phyloP scores from a whole-genome alignment of 2,329 filamentous ascomycete species.

The Aspergillus sergii region DNA sequence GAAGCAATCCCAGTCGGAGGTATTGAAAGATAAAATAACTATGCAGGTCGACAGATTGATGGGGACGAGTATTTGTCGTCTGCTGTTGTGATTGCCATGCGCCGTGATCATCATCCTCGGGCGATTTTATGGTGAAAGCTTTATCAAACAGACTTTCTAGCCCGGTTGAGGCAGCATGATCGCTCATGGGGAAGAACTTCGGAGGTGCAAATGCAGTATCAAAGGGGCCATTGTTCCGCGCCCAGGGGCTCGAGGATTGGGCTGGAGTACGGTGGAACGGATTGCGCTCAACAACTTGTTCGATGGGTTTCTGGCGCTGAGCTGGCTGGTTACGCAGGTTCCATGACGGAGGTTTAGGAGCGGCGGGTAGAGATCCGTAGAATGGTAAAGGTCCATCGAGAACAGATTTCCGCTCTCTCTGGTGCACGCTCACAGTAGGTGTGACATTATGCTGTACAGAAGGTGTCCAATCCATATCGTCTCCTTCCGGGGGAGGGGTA shows the following conservation, averaged over 20 bases:
- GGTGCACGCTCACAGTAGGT: slow-evolving; percentile 33
- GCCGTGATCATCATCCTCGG: slow-evolving; percentile 29
- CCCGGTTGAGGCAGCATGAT: slow-evolving; percentile 47
- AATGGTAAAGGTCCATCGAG: slow-evolving; percentile 45
- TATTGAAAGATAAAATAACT: slow-evolving; percentile 29
- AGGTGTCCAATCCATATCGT: slow-evolving; percentile 56
- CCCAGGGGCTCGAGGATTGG: slow-evolving; percentile 26
- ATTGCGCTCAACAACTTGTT: slow-evolving; percentile 38
- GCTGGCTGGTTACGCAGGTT: slow-evolving; percentile 37
- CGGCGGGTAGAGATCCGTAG: slow-evolving; percentile 44
- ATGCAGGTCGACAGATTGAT: slow-evolving; percentile 14
- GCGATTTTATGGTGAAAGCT: slow-evolving; percentile 44
- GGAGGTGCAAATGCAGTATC: slow-evolving; percentile 46
- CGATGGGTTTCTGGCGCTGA: slow-evolving; percentile 34
- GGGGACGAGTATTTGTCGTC: slow-evolving; percentile 7
- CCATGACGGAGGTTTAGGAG: slow-evolving; percentile 44
- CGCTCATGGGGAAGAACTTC: slow-evolving; percentile 48
- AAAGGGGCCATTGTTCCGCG: slow-evolving; percentile 18
- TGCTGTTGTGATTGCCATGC: slow-evolving; percentile 22
- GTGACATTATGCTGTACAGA: slow-evolving; percentile 40
- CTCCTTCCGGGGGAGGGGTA: slow-evolving; percentile 43
- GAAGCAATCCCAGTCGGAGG: slow-evolving; percentile 33
- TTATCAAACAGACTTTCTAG: slow-evolving; percentile 50
- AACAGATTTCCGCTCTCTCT: slow-evolving; percentile 32
- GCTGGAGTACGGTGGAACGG: slow-evolving; percentile 39